Conservation (phyloP, 2,329 filamentous ascomycete genomes). For the Fusarium sarcochroum region DNA sequence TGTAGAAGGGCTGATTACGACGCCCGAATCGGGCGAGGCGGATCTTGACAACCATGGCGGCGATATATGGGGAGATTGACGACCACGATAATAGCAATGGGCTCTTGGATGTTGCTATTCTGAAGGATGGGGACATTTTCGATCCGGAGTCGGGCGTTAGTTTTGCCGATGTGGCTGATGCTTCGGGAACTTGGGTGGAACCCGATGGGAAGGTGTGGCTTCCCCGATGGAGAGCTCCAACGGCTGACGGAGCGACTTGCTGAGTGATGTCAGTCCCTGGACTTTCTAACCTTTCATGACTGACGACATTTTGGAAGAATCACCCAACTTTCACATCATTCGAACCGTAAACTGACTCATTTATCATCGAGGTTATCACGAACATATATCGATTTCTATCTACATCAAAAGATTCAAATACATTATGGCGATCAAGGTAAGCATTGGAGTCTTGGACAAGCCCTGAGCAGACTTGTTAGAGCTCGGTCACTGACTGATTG, state of each 20-base stretch:
- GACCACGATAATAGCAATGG: slow-evolving; percentile 23
- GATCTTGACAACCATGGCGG: slow-evolving; percentile 89
- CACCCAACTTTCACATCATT: slow-evolving; percentile 24
- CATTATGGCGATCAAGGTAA: slow-evolving; percentile 54
- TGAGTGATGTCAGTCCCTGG: slow-evolving; percentile 41
- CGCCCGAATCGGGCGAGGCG: slow-evolving; percentile 94
- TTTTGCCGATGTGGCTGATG: slow-evolving; percentile 56
- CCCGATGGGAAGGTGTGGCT: slow-evolving; percentile 10
- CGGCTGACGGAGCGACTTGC: slow-evolving; percentile 5
- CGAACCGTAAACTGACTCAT: not conserved
- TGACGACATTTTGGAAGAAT: slow-evolving; percentile 30
- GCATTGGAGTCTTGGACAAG: not conserved
- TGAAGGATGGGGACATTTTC: slow-evolving; percentile 51
- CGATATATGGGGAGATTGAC: slow-evolving; percentile 33
- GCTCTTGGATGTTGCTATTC: slow-evolving; percentile 23
- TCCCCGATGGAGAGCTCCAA: not conserved
- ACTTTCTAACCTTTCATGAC: slow-evolving; percentile 25
- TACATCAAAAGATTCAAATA: slow-evolving; percentile 38
- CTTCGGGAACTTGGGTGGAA: not conserved
- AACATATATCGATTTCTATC: not conserved
- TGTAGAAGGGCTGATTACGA: slow-evolving; percentile 92
- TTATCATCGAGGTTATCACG: not conserved
- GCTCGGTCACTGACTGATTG: slow-evolving; percentile 22
- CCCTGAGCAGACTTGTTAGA: not conserved
- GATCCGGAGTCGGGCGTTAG: slow-evolving; percentile 47